A percentile compares a stretch with the other conserved stretches of the same genome.
These are phyloP conservation scores for Claviceps fusiformis DNA, from an alignment of 2,329 filamentous ascomycete genomes.

Conservation along the genomic window DNA sequence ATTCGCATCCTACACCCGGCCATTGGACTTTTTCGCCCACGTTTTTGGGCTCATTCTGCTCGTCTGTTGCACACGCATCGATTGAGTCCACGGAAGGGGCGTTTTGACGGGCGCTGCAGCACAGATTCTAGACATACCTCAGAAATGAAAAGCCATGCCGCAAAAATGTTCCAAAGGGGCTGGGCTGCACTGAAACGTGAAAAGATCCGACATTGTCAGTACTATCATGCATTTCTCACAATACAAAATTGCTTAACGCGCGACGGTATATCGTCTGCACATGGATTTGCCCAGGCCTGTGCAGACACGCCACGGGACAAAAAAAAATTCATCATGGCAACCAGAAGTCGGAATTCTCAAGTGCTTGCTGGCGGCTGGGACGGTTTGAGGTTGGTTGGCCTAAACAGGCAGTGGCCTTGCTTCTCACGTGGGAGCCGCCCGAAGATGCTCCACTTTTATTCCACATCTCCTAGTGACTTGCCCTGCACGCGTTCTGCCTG, in stretches of 20 bases:
- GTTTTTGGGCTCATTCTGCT: conserved; percentile 55
- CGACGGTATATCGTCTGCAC: background rate
- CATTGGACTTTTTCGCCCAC: conserved; percentile 22
- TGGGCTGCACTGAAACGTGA: background rate
- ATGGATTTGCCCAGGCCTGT: background rate
- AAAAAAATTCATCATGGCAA: background rate
- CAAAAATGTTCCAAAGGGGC: background rate
- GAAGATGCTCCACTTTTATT: conserved; percentile 10
- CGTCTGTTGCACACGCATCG: conserved; percentile 28
- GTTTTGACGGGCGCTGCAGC: background rate
- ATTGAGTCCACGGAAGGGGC: conserved; percentile 2
- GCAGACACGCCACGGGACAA: background rate
- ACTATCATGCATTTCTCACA: background rate
- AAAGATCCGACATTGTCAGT: background rate
- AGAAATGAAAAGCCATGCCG: background rate
- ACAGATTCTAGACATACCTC: background rate
- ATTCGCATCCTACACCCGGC: background rate
- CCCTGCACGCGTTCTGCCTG: background rate
- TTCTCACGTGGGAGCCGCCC: conserved; percentile 16
- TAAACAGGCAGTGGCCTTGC: conserved; percentile 15
- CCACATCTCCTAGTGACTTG: background rate
- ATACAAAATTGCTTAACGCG: background rate
- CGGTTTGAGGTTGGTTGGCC: conserved; percentile 8
- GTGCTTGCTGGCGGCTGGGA: background rate
- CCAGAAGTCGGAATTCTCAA: background rate